Base-by-base conservation (phyloP, 2,329 filamentous ascomycete species). In the Hyphodiscus sp. region DNA sequence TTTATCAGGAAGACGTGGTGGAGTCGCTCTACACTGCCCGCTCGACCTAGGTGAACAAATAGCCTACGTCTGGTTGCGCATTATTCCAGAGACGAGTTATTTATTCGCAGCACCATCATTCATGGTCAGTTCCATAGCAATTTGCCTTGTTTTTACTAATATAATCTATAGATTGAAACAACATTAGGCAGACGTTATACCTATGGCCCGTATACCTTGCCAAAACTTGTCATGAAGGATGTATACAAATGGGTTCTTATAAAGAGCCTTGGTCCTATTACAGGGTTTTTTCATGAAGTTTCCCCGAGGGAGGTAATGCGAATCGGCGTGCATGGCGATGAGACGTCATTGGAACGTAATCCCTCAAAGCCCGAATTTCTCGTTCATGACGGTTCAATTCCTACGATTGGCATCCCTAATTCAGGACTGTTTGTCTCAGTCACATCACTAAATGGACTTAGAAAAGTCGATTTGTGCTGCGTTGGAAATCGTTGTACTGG, bases 171-270 rank as follows among this genome's bases (percentile, higher is more conserved):
- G 49, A 56, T 56, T 50, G 47, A 55, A 26, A 53, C 50, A 53
- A 51, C 53, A 26, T 19, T 50, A 41, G 47, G 47, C 42, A 58
- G 53, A 51, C 47, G 42, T 6, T 23, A 43, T 38, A 42, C 41
- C 6, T 58, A 55, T 33, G 56, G 56, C 23, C 42, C 53, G 43
- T 49, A 55, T 47, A 50, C 55, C 16, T 33, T 51, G 23, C 53
- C 53, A 45, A 7, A 30, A 16, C 45, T 38, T 11, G 47, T 58
- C 8, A 19, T 47, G 38, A 20, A 33, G 1, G 19, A 51, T 23
- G 46, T 23, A 16, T 58, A 53, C 48, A 55, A 46, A 26, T 58
- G 53, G 50, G 51, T 58, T 49, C 55, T 52, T 41, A 45, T 58
- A 13, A 19, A 55, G 19, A 41, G 42, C 13, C 29, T 19, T 10